Base-by-base conservation (phyloP, 1,284 basidiomycete species). In the Melanopsichium pennsylvanicum region DNA sequence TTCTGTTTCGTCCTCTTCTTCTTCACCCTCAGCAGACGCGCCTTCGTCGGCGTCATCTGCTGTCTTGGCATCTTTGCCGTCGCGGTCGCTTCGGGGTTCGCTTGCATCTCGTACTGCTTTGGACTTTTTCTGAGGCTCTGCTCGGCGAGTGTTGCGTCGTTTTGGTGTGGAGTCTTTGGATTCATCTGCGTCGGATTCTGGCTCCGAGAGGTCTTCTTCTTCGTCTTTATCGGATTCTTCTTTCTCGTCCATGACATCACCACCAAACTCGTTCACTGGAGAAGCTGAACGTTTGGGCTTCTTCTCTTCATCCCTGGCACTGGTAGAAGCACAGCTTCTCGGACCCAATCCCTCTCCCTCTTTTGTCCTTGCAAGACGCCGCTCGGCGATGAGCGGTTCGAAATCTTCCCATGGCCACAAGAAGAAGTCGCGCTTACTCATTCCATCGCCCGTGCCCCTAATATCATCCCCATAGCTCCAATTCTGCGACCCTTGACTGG, bases 1-100 rank as follows among this genome's bases (percentile, higher is more conserved):
- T 37, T 67, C 66, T 15, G 38, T 59, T 42, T 63, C 73, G 26
- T 72, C 74, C 62, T 50, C 58, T 46, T 63, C 76, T 67, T 44
- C 75, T 50, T 47, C 72, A 57, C 51, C 64, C 5, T 42, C 39
- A 33, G n/a, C 47, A 9, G n/a, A n/a, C n/a, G n/a, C 8, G 27
- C 5, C 34, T 21, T 36, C 16, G 6, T 44, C 42, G 32, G 59
- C 60, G 55, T 67, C 58, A 56, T 70, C 55, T 33, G 57, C 42
- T 15, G 47, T 35, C 10, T 48, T 41, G 25, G 35, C 44, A 6
- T 45, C 45, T 3, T 55, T 32, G 18, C 19, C 35, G 42, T 58
- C 50, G 1, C 42, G 40, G 29, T 66, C 60, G 37, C 55, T 55
- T 21, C 57, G 47, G 27, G 35, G 52, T 36, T 55, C 62, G 7